Percentiles rank a stretch among this genome's conserved stretches.
These are phyloP conservation scores for Cornus florida DNA, from an alignment of 148 eudicot genomes.

Conservation along the genomic window DNA sequence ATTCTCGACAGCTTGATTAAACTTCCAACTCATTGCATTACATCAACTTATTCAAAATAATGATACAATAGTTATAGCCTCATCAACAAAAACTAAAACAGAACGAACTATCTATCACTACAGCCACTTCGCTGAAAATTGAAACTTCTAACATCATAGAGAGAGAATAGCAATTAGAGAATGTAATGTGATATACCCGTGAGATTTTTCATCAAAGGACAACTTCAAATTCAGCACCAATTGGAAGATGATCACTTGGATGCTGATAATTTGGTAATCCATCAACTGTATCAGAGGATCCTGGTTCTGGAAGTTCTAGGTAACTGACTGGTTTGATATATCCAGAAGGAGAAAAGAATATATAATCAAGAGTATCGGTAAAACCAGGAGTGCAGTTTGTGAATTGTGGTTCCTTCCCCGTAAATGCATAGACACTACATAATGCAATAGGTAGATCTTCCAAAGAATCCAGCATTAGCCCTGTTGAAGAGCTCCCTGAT, in stretches of 20 bases:
- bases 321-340: conserved; percentile 61
- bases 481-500: conserved; percentile 52
- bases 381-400: conserved; percentile 94
- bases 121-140: not conserved
- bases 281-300: conserved; percentile 63
- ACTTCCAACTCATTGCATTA: not conserved
- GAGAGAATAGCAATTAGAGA: not conserved
- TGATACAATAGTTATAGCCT: not conserved
- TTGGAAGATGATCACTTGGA: conserved; percentile 90
- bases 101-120: not conserved
- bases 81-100: not conserved
- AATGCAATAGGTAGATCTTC: conserved; percentile 63
- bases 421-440: conserved; percentile 62
- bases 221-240: conserved; percentile 71
- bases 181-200: not conserved
- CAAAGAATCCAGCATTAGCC: conserved; percentile 24
- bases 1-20: not conserved
- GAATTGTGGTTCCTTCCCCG: conserved; percentile 82
- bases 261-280: conserved; percentile 86
- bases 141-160: conserved; percentile 1
- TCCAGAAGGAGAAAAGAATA: conserved; percentile 59
- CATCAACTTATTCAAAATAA: not conserved
- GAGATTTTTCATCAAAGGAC: conserved; percentile 13
- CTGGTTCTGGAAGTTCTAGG: conserved; percentile 70
- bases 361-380: conserved; percentile 86